Evolutionary conservation across 2,329 filamentous ascomycete species (phyloP).

Genomic region (Phyllosticta citrichinensis): DNA sequence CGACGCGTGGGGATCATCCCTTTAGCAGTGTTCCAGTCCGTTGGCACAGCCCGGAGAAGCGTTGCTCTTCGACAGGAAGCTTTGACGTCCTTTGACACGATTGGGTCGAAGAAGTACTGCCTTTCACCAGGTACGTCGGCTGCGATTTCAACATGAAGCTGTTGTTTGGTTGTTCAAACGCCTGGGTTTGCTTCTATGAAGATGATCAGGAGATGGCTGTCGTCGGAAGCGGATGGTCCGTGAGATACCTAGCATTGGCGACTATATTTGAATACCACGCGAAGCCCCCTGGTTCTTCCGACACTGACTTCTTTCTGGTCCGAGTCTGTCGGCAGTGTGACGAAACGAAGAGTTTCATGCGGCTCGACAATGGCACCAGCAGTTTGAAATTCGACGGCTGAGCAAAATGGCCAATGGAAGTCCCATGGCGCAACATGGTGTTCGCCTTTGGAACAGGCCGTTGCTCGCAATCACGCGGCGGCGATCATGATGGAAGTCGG

Average conservation of each 20-base stretch:
- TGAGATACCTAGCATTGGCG: no score
- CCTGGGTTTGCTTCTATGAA: no score
- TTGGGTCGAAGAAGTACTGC: neutral
- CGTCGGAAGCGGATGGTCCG: no score
- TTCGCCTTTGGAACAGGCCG: neutral
- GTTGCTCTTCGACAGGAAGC: no score
- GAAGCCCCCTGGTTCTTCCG: neutral
- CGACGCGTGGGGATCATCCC: neutral
- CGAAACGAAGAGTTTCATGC: neutral
- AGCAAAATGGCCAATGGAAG: neutral
- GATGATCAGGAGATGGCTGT: no score
- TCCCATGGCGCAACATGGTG: neutral
- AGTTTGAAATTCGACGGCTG: neutral
- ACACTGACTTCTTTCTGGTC: neutral
- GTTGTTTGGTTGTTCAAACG: no score
- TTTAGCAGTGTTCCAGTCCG: neutral
- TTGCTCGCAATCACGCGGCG: neutral
- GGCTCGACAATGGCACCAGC: neutral
- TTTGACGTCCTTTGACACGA: neutral
- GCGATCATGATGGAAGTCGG: neutral
- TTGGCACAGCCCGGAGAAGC: no score
- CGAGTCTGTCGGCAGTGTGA: neutral
- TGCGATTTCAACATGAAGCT: neutral
- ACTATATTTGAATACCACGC: neutral
- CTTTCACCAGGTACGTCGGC: neutral